phyloP scores from a whole-genome alignment of 306 rosid species.

The Sicyos baderoa region DNA sequence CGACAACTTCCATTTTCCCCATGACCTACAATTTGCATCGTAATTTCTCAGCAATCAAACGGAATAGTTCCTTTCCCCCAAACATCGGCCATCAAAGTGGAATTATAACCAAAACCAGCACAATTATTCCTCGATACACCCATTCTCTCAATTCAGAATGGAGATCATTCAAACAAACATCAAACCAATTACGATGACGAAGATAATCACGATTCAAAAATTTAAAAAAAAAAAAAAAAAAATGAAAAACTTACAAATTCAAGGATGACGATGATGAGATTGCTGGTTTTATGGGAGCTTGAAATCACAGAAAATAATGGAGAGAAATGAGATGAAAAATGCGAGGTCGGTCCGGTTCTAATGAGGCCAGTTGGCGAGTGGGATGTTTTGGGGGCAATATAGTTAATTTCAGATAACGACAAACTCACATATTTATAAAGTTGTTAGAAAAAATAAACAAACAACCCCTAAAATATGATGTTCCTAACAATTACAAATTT shows the following conservation, averaged over 20 bases:
- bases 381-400: background rate
- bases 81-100: background rate
- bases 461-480: too few species aligned
- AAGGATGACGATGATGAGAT: conserved; percentile 9
- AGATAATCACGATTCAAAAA: background rate
- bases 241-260: conserved; percentile 16
- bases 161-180: conserved; percentile 1
- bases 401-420: conserved; percentile 6
- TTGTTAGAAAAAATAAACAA: too few species aligned
- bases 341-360: conserved; percentile 1
- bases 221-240: background rate
- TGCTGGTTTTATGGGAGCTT: background rate
- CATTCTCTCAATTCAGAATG: background rate
- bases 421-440: too few species aligned
- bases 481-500: too few species aligned
- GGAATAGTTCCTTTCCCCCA: conserved; percentile 2
- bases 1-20: background rate
- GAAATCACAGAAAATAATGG: background rate
- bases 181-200: background rate
- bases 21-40: background rate
- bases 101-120: background rate
- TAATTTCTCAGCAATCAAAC: background rate
- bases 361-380: conserved; percentile 11
- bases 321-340: background rate
- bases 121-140: conserved; percentile 1